A percentile compares a stretch with the other conserved stretches of the same genome.
Evolutionary conservation across 805 yeast genomes (phyloP).

Genomic region (Saturnispora sanitii): DNA sequence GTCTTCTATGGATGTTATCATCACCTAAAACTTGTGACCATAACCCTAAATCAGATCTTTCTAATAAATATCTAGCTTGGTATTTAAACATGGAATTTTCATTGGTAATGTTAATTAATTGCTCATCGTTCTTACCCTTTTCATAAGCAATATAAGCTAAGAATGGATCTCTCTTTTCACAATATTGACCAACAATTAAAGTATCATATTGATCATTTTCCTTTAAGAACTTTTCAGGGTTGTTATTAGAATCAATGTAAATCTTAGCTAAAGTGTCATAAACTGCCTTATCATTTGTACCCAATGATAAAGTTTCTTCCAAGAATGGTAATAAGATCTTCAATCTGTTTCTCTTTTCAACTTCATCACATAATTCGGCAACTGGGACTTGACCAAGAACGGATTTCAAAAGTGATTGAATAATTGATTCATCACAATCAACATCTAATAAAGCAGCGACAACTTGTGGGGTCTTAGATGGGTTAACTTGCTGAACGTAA

Average conservation of each 20-base stretch:
- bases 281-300: constrained; percentile 82
- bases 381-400: constrained; percentile 94
- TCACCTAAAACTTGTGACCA: constrained; percentile 73
- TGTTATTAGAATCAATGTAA: constrained; percentile 94
- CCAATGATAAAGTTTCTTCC: constrained; percentile 77
- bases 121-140: constrained; percentile 86
- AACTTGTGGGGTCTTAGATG: constrained; percentile 92
- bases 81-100: constrained; percentile 97
- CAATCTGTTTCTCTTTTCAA: constrained; percentile 91
- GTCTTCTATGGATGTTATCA: constrained; percentile 82
- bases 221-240: constrained; percentile 91
- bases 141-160: constrained; percentile 96
- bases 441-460: constrained; percentile 94
- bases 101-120: constrained; percentile 83
- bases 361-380: constrained; percentile 81
- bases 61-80: constrained; percentile 92
- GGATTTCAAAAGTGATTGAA: constrained; percentile 68
- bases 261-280: constrained; percentile 94
- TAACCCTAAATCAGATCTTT: constrained; percentile 74
- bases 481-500: constrained; percentile 95
- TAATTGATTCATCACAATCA: constrained; percentile 88
- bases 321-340: constrained; percentile 87
- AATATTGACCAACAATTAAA: constrained; percentile 91
- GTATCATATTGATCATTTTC: constrained; percentile 89
- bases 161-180: constrained; percentile 98